Percentiles rank a stretch among this genome's conserved stretches.
phyloP scores from a whole-genome alignment of 2,329 filamentous ascomycete genomes.

The Myriosclerotinia scirpicola region DNA sequence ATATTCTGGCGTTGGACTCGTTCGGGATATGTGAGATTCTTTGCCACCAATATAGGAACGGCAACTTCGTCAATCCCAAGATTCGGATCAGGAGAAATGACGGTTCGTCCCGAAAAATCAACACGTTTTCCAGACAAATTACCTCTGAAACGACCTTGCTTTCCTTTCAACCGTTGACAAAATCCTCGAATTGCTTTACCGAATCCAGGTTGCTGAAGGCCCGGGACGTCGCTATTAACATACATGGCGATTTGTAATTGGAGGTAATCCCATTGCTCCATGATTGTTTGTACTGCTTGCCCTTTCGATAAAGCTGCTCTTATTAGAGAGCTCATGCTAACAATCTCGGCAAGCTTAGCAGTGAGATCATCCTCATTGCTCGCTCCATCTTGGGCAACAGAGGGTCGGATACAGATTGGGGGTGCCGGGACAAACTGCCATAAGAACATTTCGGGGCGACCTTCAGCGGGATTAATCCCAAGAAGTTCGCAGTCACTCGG shows the following conservation, averaged over 20 bases:
- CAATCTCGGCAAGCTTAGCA: constrained; percentile 94
- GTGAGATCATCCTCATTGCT: constrained; percentile 97
- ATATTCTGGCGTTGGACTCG: constrained; percentile 82
- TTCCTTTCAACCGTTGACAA: constrained; percentile 93
- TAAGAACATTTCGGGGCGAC: constrained; percentile 92
- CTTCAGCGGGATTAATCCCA: constrained; percentile 81
- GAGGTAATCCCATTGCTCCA: constrained; percentile 98
- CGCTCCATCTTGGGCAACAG: constrained; percentile 86
- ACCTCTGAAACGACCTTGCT: constrained; percentile 94
- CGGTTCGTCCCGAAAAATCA: constrained; percentile 94
- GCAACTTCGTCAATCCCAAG: constrained; percentile 91
- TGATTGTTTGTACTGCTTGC: constrained; percentile 81
- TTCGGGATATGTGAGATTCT: constrained; percentile 94
- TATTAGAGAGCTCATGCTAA: constrained; percentile 87
- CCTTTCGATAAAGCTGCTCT: constrained; percentile 80
- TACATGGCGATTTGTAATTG: constrained; percentile 96
- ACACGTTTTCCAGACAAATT: constrained; percentile 98
- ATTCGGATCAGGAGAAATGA: constrained; percentile 97
- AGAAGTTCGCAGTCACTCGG: constrained; percentile 86
- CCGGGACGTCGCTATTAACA: constrained; percentile 94
- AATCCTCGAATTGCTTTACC: constrained; percentile 91
- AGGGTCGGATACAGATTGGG: constrained; percentile 90
- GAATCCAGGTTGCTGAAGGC: constrained; percentile 82
- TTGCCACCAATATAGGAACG: constrained; percentile 86
- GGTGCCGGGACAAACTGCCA: constrained; percentile 96